Percentiles rank a stretch among this genome's conserved stretches.
Conservation (phyloP, 495 filamentous ascomycete genomes). For the Pyrenula aspistea region DNA sequence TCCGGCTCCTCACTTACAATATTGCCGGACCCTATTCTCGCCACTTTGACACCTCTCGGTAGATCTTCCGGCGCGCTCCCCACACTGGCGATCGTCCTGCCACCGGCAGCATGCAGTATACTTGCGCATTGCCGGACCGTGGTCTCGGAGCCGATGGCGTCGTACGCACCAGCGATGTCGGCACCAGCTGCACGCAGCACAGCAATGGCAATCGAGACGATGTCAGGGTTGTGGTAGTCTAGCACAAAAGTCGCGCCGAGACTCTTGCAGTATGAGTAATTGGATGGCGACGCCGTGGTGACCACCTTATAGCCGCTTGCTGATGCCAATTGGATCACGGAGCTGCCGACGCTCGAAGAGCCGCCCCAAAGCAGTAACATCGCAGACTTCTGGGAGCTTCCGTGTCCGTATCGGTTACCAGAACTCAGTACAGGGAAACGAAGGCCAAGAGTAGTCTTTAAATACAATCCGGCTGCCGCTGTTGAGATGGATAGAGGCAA, state of each 20-base stretch:
- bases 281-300: conserved; percentile 19
- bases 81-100: conserved; percentile 2
- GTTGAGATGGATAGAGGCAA: conserved; percentile 36
- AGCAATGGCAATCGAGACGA: conserved; percentile 11
- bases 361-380: conserved; percentile 26
- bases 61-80: neutral
- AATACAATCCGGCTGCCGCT: conserved; percentile 31
- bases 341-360: conserved; percentile 17
- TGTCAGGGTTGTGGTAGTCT: conserved; percentile 19
- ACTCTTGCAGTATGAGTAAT: conserved; percentile 19
- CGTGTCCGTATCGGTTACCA: neutral
- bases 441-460: conserved; percentile 20
- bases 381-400: conserved; percentile 10
- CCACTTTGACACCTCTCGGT: conserved; percentile 4
- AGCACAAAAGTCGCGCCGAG: conserved; percentile 25
- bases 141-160: conserved; percentile 5
- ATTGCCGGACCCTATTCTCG: conserved; percentile 2
- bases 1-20: conserved; percentile 6
- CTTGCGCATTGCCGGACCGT: conserved; percentile 5
- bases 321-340: conserved; percentile 22
- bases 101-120: conserved; percentile 5
- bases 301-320: conserved; percentile 22
- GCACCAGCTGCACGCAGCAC: conserved; percentile 10
- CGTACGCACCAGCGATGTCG: conserved; percentile 7
- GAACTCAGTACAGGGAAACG: conserved; percentile 8